phyloP scores from a whole-genome alignment of 345 rosid species.

The Theobroma cacao region DNA sequence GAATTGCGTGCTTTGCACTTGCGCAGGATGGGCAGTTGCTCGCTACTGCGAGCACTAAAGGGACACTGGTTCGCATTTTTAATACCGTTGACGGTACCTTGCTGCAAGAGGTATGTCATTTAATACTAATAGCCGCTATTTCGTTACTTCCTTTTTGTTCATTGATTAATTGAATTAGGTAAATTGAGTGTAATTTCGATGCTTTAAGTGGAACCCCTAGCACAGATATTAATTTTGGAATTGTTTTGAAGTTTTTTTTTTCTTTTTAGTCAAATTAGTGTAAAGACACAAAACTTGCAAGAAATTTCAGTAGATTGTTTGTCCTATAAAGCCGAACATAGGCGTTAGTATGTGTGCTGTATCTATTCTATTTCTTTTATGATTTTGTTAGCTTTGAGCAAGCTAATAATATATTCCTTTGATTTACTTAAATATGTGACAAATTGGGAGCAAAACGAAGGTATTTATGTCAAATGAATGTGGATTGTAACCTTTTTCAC shows the following conservation, averaged over 20 bases:
- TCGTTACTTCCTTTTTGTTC: background rate
- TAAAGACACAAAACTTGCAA: background rate
- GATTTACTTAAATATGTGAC: background rate
- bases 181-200: background rate
- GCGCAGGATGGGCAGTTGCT: conserved; percentile 82
- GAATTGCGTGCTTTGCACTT: conserved; percentile 84
- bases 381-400: background rate
- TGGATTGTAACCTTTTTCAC: background rate
- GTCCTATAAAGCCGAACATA: too few relatives aligned
- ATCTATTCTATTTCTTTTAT: background rate
- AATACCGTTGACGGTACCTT: conserved; percentile 75
- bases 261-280: background rate
- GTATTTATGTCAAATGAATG: background rate
- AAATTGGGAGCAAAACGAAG: background rate
- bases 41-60: conserved; percentile 88
- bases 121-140: background rate
- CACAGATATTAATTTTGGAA: background rate
- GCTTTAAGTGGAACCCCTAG: background rate
- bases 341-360: background rate
- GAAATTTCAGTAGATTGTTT: background rate
- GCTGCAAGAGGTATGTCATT: conserved; percentile 66
- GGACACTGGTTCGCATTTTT: conserved; percentile 78
- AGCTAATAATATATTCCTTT: background rate
- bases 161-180: background rate
- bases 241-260: background rate